These are phyloP conservation scores for Artemisia annua DNA, from an alignment of 129 eudicot species.

Conservation along the genomic window DNA sequence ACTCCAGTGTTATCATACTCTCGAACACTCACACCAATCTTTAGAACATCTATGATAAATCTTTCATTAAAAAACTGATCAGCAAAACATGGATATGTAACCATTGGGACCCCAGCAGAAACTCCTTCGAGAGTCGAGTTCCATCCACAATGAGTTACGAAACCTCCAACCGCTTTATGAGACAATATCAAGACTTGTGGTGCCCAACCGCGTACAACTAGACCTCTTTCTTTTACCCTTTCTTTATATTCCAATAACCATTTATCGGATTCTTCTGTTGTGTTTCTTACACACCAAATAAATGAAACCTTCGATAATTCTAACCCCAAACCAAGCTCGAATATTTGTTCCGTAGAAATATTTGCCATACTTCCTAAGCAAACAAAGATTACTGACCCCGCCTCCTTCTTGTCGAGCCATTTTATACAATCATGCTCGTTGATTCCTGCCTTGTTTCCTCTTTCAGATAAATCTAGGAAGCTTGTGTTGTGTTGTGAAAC, in stretches of 20 bases:
- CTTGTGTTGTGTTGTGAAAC: conserved; percentile 49
- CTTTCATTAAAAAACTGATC: conserved; percentile 63
- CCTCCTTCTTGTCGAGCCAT: conserved; percentile 45
- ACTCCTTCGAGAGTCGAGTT: conserved; percentile 72
- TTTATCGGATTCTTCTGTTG: conserved; percentile 34
- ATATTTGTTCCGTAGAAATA: conserved; percentile 30
- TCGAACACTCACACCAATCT: conserved; percentile 47
- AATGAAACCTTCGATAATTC: conserved; percentile 46
- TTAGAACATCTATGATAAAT: conserved; percentile 41
- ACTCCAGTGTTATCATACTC: conserved; percentile 39
- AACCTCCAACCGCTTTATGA: conserved; percentile 58
- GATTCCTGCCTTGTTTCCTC: conserved; percentile 58
- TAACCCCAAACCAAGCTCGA: conserved; percentile 62
- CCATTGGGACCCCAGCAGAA: conserved; percentile 62
- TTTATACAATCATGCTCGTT: conserved; percentile 37
- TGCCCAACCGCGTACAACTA: conserved; percentile 69
- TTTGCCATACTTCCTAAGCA: conserved; percentile 64
- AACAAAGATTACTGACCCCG: conserved; percentile 47
- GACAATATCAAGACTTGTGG: conserved; percentile 66
- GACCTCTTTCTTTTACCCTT: conserved; percentile 49
- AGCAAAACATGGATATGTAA: conserved; percentile 55
- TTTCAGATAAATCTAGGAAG: conserved; percentile 36
- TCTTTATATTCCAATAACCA: conserved; percentile 49
- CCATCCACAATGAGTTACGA: conserved; percentile 81
- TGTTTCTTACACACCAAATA: conserved; percentile 44